Evolutionary conservation across 2,329 filamentous ascomycete species (phyloP), one percentile per base, ranked within the genome.

Genomic region (Penicillium sp.): DNA sequence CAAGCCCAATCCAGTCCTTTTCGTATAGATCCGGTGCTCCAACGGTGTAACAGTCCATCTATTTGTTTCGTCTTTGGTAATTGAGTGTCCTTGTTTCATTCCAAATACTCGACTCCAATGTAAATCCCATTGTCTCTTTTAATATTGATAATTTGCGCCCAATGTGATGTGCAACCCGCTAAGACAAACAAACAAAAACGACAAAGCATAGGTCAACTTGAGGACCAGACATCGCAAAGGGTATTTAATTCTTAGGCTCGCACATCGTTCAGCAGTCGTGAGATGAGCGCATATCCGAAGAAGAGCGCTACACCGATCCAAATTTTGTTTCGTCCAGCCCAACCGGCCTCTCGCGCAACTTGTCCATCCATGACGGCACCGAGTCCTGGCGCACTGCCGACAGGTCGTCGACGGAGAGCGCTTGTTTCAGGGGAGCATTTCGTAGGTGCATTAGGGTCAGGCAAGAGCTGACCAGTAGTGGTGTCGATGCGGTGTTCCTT

Each of bases 201-300:
- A 18, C 18, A 18, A 18, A 18, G 18, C 18, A 18, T 18, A 18
- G 18, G 18, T 18, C 18, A 18, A 18, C 18, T 18, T 18, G 18
- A 18, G 18, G 18, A 18, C 18, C 18, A 18, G 18, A 18, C 18
- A 18, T 18, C 18, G 18, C 18, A 18, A 27, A 38, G 36, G 39
- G 44, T 45, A 50, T 45, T 29, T 40, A 27, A 31, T 39, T n/a
- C 43, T 70, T 58, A 72, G 55, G 64, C 67, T 56, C 67, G 69
- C 40, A 73, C 75, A 45, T 82, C 80, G 38, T 86, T 85, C 32
- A 96, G 73, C 13, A 96, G 72, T 63, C 93, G 82, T 31, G 90
- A 88, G 53, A 95, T 80, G 46, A 96, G 75, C 10, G 96, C 92
- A 73, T 97, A 97, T 14, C 88, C 75, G 67, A 97, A 89, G 27